Percentiles rank a stretch among this genome's conserved stretches.
These are phyloP conservation scores for Saccharomyces hybrid DNA, from an alignment of 1,139 yeast genomes.

Conservation along the genomic window DNA sequence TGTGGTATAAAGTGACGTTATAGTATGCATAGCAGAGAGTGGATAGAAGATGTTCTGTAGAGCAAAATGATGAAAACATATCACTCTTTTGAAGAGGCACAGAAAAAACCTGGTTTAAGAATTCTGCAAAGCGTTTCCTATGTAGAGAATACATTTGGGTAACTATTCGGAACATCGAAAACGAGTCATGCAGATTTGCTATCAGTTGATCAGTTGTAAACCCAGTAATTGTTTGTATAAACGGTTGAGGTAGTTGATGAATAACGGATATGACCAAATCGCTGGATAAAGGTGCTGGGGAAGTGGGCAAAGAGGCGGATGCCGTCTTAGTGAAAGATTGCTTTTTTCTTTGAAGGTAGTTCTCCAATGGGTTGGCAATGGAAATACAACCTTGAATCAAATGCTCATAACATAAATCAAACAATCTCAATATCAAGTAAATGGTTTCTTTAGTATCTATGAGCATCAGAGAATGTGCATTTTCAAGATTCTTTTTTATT, in stretches of 20 bases:
- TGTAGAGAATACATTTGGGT: conserved; percentile 18
- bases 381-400: conserved; percentile 18
- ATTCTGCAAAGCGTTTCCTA: conserved; percentile 12
- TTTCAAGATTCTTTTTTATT: not conserved
- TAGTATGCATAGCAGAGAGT: conserved; percentile 21
- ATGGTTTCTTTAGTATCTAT: conserved; percentile 21
- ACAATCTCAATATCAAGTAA: conserved; percentile 26
- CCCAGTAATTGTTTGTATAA: conserved; percentile 16
- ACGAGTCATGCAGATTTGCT: conserved; percentile 16
- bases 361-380: conserved; percentile 24
- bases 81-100: not conserved
- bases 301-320: conserved; percentile 1
- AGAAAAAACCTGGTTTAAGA: conserved; percentile 6
- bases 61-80: conserved; percentile 13
- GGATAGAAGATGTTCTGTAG: conserved; percentile 19
- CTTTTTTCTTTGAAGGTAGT: conserved; percentile 15
- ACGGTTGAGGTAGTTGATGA: conserved; percentile 21
- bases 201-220: conserved; percentile 12
- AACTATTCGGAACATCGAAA: conserved; percentile 19
- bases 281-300: conserved; percentile 9
- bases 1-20: conserved; percentile 19
- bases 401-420: conserved; percentile 26
- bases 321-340: not conserved
- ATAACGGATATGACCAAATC: conserved; percentile 14
- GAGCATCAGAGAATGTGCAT: not conserved